These are phyloP conservation scores for Pleurotus giganteus DNA, from an alignment of 768 basidiomycete genomes.

Conservation along the genomic window DNA sequence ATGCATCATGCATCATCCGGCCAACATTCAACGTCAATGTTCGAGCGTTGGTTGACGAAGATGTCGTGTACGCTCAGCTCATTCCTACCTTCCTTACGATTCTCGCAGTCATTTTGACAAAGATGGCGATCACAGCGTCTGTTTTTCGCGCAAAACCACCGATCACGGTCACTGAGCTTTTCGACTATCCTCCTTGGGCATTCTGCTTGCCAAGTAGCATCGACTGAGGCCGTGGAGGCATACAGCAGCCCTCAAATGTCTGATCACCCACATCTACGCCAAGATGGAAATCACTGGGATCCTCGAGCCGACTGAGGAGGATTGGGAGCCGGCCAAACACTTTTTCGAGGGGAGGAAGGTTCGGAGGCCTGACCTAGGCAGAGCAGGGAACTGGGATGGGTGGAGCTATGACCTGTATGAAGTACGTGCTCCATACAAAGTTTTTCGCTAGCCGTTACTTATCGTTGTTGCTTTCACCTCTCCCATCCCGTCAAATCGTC, in stretches of 20 bases:
- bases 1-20: too few species aligned
- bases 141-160: slow-evolving; percentile 67
- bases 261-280: slow-evolving; percentile 54
- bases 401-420: slow-evolving; percentile 68
- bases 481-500: slow-evolving; percentile 74
- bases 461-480: slow-evolving; percentile 50
- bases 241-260: slow-evolving; percentile 57
- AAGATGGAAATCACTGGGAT: slow-evolving; percentile 44
- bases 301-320: slow-evolving; percentile 48
- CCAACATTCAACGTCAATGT: too few species aligned
- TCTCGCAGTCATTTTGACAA: slow-evolving; percentile 66
- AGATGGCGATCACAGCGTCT: slow-evolving; percentile 68
- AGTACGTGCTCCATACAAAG: slow-evolving; percentile 27
- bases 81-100: background rate
- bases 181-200: slow-evolving; percentile 74
- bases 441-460: slow-evolving; percentile 3
- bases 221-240: slow-evolving; percentile 79
- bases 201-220: slow-evolving; percentile 62
- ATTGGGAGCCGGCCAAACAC: slow-evolving; percentile 59
- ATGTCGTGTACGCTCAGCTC: slow-evolving; percentile 62
- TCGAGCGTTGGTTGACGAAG: slow-evolving; percentile 72
- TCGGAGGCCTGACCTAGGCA: slow-evolving; percentile 46
- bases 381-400: slow-evolving; percentile 60
- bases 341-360: slow-evolving; percentile 70
- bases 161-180: slow-evolving; percentile 78